These are phyloP conservation scores for Fraxinus sp. DNA, from an alignment of 305 asterid genomes.

Conservation along the genomic window DNA sequence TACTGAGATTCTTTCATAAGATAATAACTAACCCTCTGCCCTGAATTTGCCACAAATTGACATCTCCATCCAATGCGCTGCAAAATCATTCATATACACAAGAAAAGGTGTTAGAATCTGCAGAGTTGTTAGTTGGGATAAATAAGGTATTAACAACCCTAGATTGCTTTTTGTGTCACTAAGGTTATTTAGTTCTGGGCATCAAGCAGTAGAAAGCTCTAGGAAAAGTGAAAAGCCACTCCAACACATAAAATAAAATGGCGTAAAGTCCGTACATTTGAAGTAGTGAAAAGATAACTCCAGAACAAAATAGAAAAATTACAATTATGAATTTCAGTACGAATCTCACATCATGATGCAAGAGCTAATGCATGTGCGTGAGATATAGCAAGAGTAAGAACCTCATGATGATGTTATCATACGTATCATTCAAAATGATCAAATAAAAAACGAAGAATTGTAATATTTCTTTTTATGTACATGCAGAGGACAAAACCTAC, in stretches of 20 bases:
- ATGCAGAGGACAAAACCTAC: not conserved
- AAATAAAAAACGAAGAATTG: not conserved
- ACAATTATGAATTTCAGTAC: not conserved
- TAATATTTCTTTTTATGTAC: not conserved
- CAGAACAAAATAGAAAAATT: not conserved
- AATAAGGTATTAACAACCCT: constrained; percentile 2
- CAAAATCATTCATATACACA: constrained; percentile 28
- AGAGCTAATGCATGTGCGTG: not conserved
- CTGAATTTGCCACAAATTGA: constrained; percentile 89
- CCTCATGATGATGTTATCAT: not conserved
- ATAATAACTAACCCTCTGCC: constrained; percentile 61
- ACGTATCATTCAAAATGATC: not conserved
- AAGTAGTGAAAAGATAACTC: not conserved
- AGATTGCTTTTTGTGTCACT: not conserved
- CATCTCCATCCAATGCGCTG: constrained; percentile 94
- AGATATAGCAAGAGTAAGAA: not conserved
- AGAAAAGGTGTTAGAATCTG: not conserved
- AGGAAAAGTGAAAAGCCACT: not conserved
- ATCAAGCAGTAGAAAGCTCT: not conserved
- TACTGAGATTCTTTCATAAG: constrained; percentile 25
- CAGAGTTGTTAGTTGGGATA: not conserved
- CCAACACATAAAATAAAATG: not conserved
- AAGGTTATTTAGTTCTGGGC: not conserved
- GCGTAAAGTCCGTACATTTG: not conserved
- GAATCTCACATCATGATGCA: not conserved